Evolutionary conservation across 345 rosid species (phyloP).

Genomic region (Isatis tinctoria): DNA sequence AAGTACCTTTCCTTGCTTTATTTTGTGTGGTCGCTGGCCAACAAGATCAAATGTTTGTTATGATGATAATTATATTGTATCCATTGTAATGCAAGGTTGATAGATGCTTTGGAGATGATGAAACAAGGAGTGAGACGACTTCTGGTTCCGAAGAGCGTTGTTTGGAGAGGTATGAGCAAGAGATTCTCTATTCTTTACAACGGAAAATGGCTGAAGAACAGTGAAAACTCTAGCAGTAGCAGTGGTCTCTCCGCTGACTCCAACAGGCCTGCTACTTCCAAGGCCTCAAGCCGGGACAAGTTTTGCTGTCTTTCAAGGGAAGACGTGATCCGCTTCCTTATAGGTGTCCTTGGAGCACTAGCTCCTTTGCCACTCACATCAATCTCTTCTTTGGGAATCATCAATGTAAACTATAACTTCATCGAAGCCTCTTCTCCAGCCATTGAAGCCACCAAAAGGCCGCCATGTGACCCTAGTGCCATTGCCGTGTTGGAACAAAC

Average conservation of each 20-base stretch:
- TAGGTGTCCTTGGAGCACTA: constrained; percentile 94
- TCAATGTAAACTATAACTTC: constrained; percentile 53
- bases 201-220: constrained; percentile 90
- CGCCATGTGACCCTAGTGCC: constrained; percentile 68
- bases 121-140: constrained; percentile 94
- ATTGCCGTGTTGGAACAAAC: constrained; percentile 67
- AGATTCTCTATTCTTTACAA: constrained; percentile 81
- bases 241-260: constrained; percentile 44
- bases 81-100: constrained; percentile 50
- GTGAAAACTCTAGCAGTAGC: constrained; percentile 48
- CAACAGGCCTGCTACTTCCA: constrained; percentile 61
- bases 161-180: constrained; percentile 96
- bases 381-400: constrained; percentile 64
- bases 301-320: constrained; percentile 97
- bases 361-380: constrained; percentile 93
- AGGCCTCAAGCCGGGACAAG: constrained; percentile 50
- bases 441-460: constrained; percentile 48
- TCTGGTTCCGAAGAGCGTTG: constrained; percentile 68
- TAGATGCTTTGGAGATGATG: constrained; percentile 98
- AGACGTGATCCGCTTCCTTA: constrained; percentile 86
- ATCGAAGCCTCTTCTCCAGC: constrained; percentile 79
- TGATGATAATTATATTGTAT: constrained; percentile 14
- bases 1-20: neutral
- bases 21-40: neutral
- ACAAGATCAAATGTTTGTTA: neutral